These are phyloP conservation scores for Allium sativum DNA, from an alignment of 106 monocot genomes.

Conservation along the genomic window DNA sequence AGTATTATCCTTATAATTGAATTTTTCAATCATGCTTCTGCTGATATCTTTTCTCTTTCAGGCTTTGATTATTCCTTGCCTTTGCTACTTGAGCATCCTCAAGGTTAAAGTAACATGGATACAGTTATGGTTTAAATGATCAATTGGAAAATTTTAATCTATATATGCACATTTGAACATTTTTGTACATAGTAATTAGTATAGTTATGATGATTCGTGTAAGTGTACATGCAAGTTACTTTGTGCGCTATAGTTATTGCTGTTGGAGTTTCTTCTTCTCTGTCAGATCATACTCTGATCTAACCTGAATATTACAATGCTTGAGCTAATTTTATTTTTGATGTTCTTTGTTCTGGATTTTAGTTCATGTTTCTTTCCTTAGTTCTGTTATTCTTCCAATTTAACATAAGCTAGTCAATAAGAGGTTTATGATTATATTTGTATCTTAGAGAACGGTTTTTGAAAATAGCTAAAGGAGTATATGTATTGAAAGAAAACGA, in stretches of 20 bases:
- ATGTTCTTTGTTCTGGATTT: no score
- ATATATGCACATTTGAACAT: background rate
- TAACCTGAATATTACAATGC: conserved; percentile 50
- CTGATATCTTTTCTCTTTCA: conserved; percentile 18
- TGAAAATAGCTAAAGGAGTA: no score
- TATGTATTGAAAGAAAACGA: no score
- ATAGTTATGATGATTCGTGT: background rate
- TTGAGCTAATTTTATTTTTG: conserved; percentile 38
- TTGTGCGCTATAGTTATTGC: conserved; percentile 39
- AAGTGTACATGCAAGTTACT: conserved; percentile 20
- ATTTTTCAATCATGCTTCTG: background rate
- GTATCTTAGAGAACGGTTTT: no score
- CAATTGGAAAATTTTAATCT: background rate
- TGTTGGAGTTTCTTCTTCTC: conserved; percentile 31
- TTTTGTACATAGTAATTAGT: background rate
- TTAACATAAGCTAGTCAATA: no score
- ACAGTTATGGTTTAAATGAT: conserved; percentile 29
- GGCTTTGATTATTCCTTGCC: conserved; percentile 80
- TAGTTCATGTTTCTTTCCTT: no score
- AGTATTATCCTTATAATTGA: conserved; percentile 3
- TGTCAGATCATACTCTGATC: conserved; percentile 52
- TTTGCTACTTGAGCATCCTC: conserved; percentile 66
- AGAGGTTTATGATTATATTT: no score
- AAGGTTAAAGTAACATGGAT: conserved; percentile 42
- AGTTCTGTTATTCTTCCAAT: no score